Base-by-base conservation (phyloP, 371 early-diverging fungal species). In the Conidiobolus incongruus region DNA sequence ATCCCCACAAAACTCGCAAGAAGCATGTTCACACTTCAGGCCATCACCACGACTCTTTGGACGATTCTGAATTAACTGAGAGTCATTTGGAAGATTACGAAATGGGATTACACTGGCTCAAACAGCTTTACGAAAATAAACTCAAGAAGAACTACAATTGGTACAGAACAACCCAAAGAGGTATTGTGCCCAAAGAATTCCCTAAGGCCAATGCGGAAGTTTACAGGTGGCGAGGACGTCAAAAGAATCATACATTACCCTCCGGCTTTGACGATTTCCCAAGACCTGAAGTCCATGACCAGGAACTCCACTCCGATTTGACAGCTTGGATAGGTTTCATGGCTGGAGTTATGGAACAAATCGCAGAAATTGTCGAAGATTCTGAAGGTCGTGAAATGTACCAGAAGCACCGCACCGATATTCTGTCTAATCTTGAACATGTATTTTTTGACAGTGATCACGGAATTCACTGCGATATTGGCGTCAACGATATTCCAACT, bases 251-350 rank as follows among this genome's bases (percentile, higher is more conserved):
- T 56, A 80, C 81, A 0, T 58, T 94, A 47, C 82, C 95, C 0
- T 83, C 84, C n/a, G 87, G 94, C 4, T 53, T 94, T 24, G 95
- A 95, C 59, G 95, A 95, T 53, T 95, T 90, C 53, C 95, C 95
- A 23, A 74, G 95, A 29, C 71, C 71, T 12, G 79, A 84, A 0
- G 34, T 43, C 16, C 67, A 71, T 55, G 52, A 66, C 2, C 72
- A 77, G 26, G 92, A 94, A 52, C 65, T 90, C 30, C 95, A 95
- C 56, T 63, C 90, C 2, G 95, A 95, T 54, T 58, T 95, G 35
- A 53, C 77, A 12, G 70, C 77, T 0, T 95, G 95, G 95, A 76
- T 91, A 54, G 81, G 74, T 4, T 82, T 72, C 48, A 74, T 74
- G 57, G 65, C 83, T 1, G 65, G 68, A 4, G 54, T 78, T n/a